A percentile compares a stretch with the other conserved stretches of the same genome.
Conservation (phyloP, 441 rosid genomes). For the Gossypium laxum region DNA sequence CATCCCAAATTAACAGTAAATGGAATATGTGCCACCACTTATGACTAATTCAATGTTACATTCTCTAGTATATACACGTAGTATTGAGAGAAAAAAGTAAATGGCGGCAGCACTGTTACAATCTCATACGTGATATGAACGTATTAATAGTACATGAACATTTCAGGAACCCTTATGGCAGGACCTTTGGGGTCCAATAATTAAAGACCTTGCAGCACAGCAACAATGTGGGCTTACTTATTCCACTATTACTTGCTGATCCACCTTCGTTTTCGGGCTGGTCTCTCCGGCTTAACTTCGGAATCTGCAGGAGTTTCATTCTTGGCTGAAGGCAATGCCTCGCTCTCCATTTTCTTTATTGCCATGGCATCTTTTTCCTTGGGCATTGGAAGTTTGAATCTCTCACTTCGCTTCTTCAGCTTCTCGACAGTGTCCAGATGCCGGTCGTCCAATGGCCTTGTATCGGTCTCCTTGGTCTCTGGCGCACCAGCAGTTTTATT, state of each 20-base stretch:
- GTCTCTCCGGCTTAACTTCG: constrained; percentile 83
- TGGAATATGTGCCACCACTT: constrained; percentile 29
- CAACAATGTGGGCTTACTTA: constrained; percentile 8
- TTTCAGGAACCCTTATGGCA: constrained; percentile 17
- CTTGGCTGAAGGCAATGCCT: constrained; percentile 44
- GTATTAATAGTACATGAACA: constrained; percentile 16
- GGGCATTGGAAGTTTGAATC: constrained; percentile 95
- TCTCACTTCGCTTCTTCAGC: constrained; percentile 93
- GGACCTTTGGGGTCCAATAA: constrained; percentile 9
- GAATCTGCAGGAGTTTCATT: constrained; percentile 43
- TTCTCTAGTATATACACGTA: constrained; percentile 29
- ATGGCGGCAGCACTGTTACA: constrained; percentile 22
- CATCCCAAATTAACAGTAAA: constrained; percentile 18
- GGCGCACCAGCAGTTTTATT: constrained; percentile 31
- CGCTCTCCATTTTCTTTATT: constrained; percentile 59
- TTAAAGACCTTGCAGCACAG: constrained; percentile 12
- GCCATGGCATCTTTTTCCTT: constrained; percentile 57
- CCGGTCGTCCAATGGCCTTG: constrained; percentile 50
- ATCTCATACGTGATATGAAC: constrained; percentile 3
- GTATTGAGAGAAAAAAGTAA: constrained; percentile 10
- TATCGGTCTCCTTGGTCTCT: constrained; percentile 48
- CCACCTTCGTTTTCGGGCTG: constrained; percentile 88
- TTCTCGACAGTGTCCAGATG: constrained; percentile 92
- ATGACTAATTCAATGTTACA: constrained; percentile 31
- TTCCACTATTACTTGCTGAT: constrained; percentile 40